These are phyloP conservation scores for Dictyostelium brefeldianum DNA, from an alignment of 78 protist species.

Conservation along the genomic window DNA sequence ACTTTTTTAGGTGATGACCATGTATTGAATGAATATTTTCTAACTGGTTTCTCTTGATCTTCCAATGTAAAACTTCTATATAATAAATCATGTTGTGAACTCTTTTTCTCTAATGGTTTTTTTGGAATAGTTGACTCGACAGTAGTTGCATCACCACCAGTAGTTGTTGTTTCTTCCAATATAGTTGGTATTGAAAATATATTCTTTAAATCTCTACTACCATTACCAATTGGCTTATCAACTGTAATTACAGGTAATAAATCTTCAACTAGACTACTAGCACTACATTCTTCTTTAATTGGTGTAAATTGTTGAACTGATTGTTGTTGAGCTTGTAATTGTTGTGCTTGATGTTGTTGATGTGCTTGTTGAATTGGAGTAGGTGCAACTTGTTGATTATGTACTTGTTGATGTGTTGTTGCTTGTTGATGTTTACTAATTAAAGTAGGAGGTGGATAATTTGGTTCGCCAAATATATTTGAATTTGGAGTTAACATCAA, in stretches of 20 bases:
- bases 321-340: not conserved
- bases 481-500: slow-evolving; percentile 55
- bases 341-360: not conserved
- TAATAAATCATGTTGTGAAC: slow-evolving; percentile 15
- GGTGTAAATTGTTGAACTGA: not conserved
- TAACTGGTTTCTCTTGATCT: not conserved
- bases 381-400: not conserved
- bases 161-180: too few relatives aligned
- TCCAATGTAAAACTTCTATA: slow-evolving; percentile 38
- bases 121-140: not conserved
- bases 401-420: not conserved
- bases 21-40: slow-evolving; percentile 40
- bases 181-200: slow-evolving; percentile 12
- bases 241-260: too few relatives aligned
- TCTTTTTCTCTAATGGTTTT: slow-evolving; percentile 22
- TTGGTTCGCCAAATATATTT: slow-evolving; percentile 63
- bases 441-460: not conserved
- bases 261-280: too few relatives aligned
- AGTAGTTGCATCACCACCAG: too few relatives aligned
- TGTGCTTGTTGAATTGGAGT: not conserved
- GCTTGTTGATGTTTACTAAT: not conserved
- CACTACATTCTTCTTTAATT: not conserved
- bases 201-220: not conserved
- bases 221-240: too few relatives aligned
- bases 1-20: slow-evolving; percentile 38